A percentile compares a stretch with the other conserved stretches of the same genome.
Conservation (phyloP, 2,329 filamentous ascomycete species). For the Esteya vermicola region DNA sequence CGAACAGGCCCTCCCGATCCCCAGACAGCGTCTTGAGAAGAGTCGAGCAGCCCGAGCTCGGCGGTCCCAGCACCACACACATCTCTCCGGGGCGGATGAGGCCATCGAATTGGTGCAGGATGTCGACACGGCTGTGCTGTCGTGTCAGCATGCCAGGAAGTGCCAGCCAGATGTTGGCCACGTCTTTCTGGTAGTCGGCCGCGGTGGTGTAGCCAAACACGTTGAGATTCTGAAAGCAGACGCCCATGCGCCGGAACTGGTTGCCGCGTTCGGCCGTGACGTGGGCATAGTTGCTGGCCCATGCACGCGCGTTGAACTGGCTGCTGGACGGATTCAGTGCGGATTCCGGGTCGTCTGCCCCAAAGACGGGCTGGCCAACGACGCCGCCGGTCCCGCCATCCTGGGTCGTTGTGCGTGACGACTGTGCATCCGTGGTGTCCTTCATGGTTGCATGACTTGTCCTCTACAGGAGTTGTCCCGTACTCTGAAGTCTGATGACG, state of each 20-base stretch:
- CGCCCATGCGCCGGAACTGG: conserved; percentile 43
- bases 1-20: conserved; percentile 63
- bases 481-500: too few relatives aligned
- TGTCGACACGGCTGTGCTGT: conserved; percentile 45
- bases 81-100: conserved; percentile 57
- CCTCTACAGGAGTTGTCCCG: too few relatives aligned
- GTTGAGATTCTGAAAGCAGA: conserved; percentile 52
- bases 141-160: conserved; percentile 24
- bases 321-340: conserved; percentile 29
- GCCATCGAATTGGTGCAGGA: conserved; percentile 52
- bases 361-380: conserved; percentile 11
- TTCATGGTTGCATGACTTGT: too few relatives aligned
- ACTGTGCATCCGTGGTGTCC: too few relatives aligned
- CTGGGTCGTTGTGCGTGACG: too few relatives aligned
- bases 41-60: conserved; percentile 61
- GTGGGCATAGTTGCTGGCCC: conserved; percentile 44
- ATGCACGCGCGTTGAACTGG: conserved; percentile 35
- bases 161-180: conserved; percentile 45
- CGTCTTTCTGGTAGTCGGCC: conserved; percentile 57
- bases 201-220: conserved; percentile 52
- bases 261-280: conserved; percentile 35
- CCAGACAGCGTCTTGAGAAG: conserved; percentile 73
- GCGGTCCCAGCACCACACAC: conserved; percentile 59
- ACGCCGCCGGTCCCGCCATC: too few relatives aligned
- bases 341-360: conserved; percentile 22